phyloP scores from a whole-genome alignment of 192 early-diverging fungal genomes.

The Radiomyces spectabilis region DNA sequence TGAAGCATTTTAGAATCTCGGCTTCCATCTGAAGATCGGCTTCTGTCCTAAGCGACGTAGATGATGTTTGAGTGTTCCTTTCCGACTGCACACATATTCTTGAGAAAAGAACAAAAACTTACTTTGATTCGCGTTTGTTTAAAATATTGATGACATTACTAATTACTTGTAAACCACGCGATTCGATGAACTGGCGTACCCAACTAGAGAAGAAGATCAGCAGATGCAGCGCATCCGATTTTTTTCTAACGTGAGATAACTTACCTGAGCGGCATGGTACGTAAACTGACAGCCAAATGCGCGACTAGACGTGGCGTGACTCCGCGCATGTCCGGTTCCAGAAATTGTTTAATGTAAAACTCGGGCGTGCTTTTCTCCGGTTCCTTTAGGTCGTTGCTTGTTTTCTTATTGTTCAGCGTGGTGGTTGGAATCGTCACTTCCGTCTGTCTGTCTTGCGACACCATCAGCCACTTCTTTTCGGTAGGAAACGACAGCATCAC shows the following conservation, averaged over 20 bases:
- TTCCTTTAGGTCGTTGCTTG: neutral
- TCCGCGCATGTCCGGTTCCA: slow-evolving; percentile 40
- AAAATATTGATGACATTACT: slow-evolving; percentile 60
- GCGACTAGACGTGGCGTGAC: slow-evolving; percentile 40
- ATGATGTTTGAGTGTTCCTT: no score
- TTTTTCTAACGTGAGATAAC: neutral
- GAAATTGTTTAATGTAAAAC: slow-evolving; percentile 47
- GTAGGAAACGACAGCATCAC: slow-evolving; percentile 37
- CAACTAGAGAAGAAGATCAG: slow-evolving; percentile 32
- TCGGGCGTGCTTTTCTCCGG: slow-evolving; percentile 47
- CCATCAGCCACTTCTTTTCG: slow-evolving; percentile 54
- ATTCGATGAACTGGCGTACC: slow-evolving; percentile 75
- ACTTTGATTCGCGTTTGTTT: slow-evolving; percentile 49
- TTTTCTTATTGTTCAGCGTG: slow-evolving; percentile 4
- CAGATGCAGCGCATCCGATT: neutral
- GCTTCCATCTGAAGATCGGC: slow-evolving; percentile 72
- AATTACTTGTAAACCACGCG: slow-evolving; percentile 63
- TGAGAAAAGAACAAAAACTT: slow-evolving; percentile 14
- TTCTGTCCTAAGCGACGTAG: slow-evolving; percentile 57
- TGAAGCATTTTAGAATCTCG: slow-evolving; percentile 76
- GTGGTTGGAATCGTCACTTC: slow-evolving; percentile 26
- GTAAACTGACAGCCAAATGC: slow-evolving; percentile 45
- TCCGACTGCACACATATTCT: no score
- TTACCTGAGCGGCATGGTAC: slow-evolving; percentile 47
- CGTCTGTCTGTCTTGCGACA: slow-evolving; percentile 40